Conservation (phyloP, 768 basidiomycete species). For the Tylopilus subfusipes region DNA sequence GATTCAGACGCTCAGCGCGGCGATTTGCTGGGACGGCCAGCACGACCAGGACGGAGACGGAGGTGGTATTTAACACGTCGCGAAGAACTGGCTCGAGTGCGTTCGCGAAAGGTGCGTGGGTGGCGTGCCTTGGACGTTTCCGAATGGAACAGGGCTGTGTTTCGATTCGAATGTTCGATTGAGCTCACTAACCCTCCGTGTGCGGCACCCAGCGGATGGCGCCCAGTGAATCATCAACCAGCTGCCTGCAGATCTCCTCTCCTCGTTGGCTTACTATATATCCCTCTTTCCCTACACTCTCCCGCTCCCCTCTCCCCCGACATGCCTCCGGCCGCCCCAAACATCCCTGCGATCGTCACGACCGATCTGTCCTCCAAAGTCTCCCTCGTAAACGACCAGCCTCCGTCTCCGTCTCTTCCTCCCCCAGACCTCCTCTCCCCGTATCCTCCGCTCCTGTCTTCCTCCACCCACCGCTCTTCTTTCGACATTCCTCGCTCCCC, state of each 20-base stretch:
- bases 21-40: background rate
- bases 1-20: background rate
- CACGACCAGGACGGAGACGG: background rate
- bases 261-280: slow-evolving; percentile 9
- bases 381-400: slow-evolving; percentile 14
- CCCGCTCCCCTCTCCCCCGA: background rate
- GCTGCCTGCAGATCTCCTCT: background rate
- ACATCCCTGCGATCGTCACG: slow-evolving; percentile 35
- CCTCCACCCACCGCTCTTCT: slow-evolving; percentile 21
- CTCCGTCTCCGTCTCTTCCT: background rate
- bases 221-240: background rate
- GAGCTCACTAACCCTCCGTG: background rate
- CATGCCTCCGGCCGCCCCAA: slow-evolving; percentile 19
- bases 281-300: background rate
- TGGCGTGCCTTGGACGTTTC: slow-evolving; percentile 13
- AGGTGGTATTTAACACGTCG: background rate
- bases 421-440: slow-evolving; percentile 25
- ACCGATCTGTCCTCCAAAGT: slow-evolving; percentile 34
- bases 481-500: slow-evolving; percentile 29
- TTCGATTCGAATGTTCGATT: slow-evolving; percentile 27
- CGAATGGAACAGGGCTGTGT: slow-evolving; percentile 28
- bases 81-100: background rate
- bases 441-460: background rate
- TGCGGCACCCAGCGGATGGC: background rate
- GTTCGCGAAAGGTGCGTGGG: slow-evolving; percentile 2